Evolutionary conservation across 495 filamentous ascomycete genomes (phyloP).

Genomic region (Lepidopterella palustris): DNA sequence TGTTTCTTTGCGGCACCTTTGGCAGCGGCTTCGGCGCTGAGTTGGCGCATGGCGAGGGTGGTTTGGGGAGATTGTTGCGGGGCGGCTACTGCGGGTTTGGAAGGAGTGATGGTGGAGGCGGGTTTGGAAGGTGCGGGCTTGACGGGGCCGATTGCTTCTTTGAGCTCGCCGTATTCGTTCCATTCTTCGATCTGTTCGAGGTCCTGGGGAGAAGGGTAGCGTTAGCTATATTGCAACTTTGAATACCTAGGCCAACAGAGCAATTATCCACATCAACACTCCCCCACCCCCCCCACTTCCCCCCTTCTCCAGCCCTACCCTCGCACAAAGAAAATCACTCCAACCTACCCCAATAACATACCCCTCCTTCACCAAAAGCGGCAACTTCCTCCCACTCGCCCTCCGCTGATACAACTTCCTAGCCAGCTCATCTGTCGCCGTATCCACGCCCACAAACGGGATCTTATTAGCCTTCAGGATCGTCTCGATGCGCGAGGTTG

Average conservation of each 20-base stretch:
- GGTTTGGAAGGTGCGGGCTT: slow-evolving; percentile 25
- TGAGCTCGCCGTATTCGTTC: slow-evolving; percentile 97
- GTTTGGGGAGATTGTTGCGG: slow-evolving; percentile 14
- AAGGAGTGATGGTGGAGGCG: slow-evolving; percentile 4
- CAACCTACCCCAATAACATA: slow-evolving; percentile 74
- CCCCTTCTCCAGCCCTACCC: background rate
- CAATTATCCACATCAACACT: too few species aligned
- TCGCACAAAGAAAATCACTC: slow-evolving; percentile 1
- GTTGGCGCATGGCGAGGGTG: slow-evolving; percentile 19
- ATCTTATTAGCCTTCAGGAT: slow-evolving; percentile 94
- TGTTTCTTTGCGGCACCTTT: slow-evolving; percentile 24
- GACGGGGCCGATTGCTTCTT: slow-evolving; percentile 60
- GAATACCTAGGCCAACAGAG: too few species aligned
- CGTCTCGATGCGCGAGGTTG: slow-evolving; percentile 89
- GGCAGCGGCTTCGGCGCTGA: slow-evolving; percentile 25
- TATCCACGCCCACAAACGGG: slow-evolving; percentile 84
- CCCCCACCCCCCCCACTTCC: background rate
- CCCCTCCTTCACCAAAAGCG: slow-evolving; percentile 82
- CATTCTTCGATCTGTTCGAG: slow-evolving; percentile 93
- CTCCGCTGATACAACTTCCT: slow-evolving; percentile 85
- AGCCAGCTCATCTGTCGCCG: slow-evolving; percentile 86
- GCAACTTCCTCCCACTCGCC: slow-evolving; percentile 71
- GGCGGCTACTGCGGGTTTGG: background rate
- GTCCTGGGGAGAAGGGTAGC: slow-evolving; percentile 51
- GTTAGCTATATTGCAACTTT: background rate